phyloP scores from a whole-genome alignment of 179 eudicot genomes.

The Pouteria campechiana region DNA sequence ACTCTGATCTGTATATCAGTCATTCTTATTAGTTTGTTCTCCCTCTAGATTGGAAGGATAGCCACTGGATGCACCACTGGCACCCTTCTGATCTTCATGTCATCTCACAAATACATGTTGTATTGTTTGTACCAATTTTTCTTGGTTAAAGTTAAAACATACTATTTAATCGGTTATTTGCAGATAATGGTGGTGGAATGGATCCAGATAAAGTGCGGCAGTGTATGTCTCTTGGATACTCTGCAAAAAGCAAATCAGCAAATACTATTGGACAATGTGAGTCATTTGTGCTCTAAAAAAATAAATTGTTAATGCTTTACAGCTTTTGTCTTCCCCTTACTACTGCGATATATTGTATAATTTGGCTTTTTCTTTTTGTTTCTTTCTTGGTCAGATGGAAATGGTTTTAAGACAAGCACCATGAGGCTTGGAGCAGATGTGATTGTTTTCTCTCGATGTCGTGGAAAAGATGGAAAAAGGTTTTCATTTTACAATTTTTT shows the following conservation, averaged over 20 bases:
- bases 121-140: too few species aligned
- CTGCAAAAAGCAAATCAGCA: conserved; percentile 48
- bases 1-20: too few species aligned
- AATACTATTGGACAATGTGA: conserved; percentile 79
- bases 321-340: too few species aligned
- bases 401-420: conserved; percentile 91
- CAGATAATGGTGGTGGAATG: conserved; percentile 92
- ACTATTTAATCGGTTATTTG: not conserved
- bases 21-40: too few species aligned
- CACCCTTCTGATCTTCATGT: too few species aligned
- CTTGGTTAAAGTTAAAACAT: too few species aligned
- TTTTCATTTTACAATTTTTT: too few species aligned
- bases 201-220: conserved; percentile 56
- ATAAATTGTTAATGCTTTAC: too few species aligned
- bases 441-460: conserved; percentile 62
- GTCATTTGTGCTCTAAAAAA: conserved; percentile 6
- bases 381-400: conserved; percentile 47
- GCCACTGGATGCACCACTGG: too few species aligned
- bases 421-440: conserved; percentile 96
- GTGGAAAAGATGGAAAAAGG: conserved; percentile 34
- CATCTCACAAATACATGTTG: too few species aligned
- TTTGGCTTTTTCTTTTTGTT: not conserved
- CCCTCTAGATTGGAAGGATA: too few species aligned
- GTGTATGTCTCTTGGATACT: conserved; percentile 85
- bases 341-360: not conserved